These are phyloP conservation scores for Eucalyptus cladocalyx DNA, from an alignment of 345 rosid genomes.

Conservation along the genomic window DNA sequence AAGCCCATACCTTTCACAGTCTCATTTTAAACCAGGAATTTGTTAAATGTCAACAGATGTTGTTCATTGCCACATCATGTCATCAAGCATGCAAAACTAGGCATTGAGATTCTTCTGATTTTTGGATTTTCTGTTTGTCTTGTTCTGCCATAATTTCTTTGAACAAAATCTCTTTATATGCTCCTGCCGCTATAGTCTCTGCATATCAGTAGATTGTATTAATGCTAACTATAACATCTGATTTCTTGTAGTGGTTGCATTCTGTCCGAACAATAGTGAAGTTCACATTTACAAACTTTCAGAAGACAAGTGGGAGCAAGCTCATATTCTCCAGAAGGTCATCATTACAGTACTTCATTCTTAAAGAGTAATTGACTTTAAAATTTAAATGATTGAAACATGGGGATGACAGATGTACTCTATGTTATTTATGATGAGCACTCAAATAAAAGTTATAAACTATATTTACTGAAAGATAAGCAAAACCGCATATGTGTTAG, in stretches of 20 bases:
- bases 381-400: not conserved
- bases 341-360: not conserved
- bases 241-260: conserved; percentile 63
- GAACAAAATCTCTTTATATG: not conserved
- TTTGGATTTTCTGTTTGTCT: not conserved
- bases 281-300: conserved; percentile 81
- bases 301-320: conserved; percentile 78
- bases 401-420: not conserved
- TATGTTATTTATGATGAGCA: not conserved
- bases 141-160: not conserved
- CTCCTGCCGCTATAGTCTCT: not conserved
- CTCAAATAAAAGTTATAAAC: not conserved
- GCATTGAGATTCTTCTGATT: not conserved
- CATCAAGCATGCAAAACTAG: not conserved
- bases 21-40: not conserved
- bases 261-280: conserved; percentile 86
- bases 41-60: not conserved
- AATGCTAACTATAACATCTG: not conserved
- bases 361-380: not conserved
- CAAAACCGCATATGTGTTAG: not conserved
- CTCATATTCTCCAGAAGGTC: conserved; percentile 85
- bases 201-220: not conserved
- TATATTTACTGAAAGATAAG: not conserved
- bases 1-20: not conserved
- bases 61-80: not conserved